These are phyloP conservation scores for Rubia balearica DNA, from an alignment of 305 asterid genomes.

Conservation along the genomic window DNA sequence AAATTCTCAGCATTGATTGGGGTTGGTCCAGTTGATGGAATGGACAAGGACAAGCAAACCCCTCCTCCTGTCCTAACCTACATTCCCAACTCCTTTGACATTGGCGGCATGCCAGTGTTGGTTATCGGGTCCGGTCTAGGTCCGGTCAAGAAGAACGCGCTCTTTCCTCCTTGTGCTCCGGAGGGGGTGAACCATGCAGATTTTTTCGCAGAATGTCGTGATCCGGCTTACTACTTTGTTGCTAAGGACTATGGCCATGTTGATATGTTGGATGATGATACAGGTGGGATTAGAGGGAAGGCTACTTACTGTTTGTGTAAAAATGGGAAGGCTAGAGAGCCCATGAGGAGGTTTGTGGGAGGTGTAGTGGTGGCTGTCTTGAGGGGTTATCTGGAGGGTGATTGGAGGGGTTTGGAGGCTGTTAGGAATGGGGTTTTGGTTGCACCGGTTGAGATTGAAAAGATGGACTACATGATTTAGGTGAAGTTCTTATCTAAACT, in stretches of 20 bases:
- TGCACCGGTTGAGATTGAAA: conserved; percentile 57
- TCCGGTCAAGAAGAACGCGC: conserved; percentile 45
- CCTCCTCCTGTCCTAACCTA: conserved; percentile 74
- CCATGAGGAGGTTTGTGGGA: conserved; percentile 82
- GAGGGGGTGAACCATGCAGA: conserved; percentile 75
- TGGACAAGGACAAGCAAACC: conserved; percentile 61
- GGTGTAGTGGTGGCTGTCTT: conserved; percentile 67
- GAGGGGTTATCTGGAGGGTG: conserved; percentile 53
- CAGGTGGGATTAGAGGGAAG: conserved; percentile 64
- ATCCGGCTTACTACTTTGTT: conserved; percentile 56
- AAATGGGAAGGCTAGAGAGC: conserved; percentile 55
- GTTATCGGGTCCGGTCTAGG: conserved; percentile 79
- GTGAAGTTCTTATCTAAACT: too few species aligned
- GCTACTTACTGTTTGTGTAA: conserved; percentile 65
- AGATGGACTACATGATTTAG: too few species aligned
- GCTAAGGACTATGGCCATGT: conserved; percentile 84
- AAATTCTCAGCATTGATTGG: conserved; percentile 73
- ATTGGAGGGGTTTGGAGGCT: conserved; percentile 35
- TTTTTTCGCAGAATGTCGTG: conserved; percentile 57
- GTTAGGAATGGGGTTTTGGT: conserved; percentile 36
- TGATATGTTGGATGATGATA: conserved; percentile 80
- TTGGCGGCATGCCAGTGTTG: conserved; percentile 40
- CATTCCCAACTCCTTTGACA: conserved; percentile 47
- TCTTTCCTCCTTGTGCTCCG: conserved; percentile 86
- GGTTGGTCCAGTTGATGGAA: conserved; percentile 87